Conservation (phyloP, 2,329 filamentous ascomycete genomes). For the Ophiostoma pallidulum region DNA sequence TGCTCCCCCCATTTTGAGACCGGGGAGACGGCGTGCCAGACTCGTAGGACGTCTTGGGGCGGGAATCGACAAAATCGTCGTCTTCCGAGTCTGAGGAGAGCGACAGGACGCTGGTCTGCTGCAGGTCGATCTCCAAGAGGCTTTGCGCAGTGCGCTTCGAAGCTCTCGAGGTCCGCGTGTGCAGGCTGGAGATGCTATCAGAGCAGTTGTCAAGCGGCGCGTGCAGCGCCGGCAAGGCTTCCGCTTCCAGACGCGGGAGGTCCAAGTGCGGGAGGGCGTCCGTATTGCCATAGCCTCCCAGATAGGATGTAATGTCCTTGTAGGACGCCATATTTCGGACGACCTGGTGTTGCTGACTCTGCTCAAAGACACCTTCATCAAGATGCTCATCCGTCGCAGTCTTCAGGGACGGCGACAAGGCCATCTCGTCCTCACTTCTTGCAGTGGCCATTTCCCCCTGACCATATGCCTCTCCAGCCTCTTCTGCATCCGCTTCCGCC, state of each 20-base stretch:
- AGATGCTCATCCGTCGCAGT: not conserved
- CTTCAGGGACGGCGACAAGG: not conserved
- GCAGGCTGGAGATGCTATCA: slow-evolving; percentile 45
- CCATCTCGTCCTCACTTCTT: not conserved
- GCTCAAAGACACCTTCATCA: no score
- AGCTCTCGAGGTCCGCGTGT: slow-evolving; percentile 45
- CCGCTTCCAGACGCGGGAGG: not conserved
- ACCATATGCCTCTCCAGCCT: not conserved
- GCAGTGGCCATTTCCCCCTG: not conserved
- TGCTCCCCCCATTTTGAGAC: no score
- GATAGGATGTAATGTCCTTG: slow-evolving; percentile 10
- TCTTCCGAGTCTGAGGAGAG: slow-evolving; percentile 51
- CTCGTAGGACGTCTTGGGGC: slow-evolving; percentile 20
- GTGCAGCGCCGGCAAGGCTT: slow-evolving; percentile 20
- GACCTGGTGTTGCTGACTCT: no score
- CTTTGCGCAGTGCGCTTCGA: slow-evolving; percentile 41
- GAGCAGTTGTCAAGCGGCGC: slow-evolving; percentile 32
- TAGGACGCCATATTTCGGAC: not conserved
- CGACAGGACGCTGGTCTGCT: slow-evolving; percentile 46
- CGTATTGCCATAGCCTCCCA: slow-evolving; percentile 4
- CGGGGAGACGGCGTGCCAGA: not conserved
- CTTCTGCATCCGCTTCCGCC: not conserved
- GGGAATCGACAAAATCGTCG: slow-evolving; percentile 26
- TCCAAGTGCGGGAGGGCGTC: not conserved
- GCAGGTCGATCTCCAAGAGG: slow-evolving; percentile 40